Percentiles rank a stretch among this genome's conserved stretches.
phyloP scores from a whole-genome alignment of 2,329 filamentous ascomycete genomes.

The Chrysosporium keratinophilum region DNA sequence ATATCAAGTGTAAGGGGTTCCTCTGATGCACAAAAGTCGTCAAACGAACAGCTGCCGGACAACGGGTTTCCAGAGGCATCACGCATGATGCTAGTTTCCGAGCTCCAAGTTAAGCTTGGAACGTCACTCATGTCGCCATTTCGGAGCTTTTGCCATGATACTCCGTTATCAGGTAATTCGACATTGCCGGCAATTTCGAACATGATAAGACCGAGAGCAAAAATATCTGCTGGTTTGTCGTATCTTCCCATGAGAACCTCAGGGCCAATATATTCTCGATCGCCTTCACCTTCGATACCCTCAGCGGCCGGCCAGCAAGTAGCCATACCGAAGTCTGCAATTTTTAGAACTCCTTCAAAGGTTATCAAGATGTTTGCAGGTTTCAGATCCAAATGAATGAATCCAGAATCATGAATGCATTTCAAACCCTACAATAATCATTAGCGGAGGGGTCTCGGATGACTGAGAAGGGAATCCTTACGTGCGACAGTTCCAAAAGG shows the following conservation, averaged over 20 bases:
- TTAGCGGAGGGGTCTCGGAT: conserved; percentile 21
- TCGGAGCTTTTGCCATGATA: conserved; percentile 79
- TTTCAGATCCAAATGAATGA: conserved; percentile 60
- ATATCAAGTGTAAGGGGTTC: conserved; percentile 8
- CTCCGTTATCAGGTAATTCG: conserved; percentile 82
- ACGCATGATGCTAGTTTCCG: conserved; percentile 57
- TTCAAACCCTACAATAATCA: conserved; percentile 57
- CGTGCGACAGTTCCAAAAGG: conserved; percentile 70
- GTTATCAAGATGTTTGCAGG: conserved; percentile 57
- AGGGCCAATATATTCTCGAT: conserved; percentile 90
- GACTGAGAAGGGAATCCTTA: conserved; percentile 37
- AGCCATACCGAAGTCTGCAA: conserved; percentile 62
- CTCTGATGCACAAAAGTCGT: conserved; percentile 34
- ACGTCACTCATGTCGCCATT: conserved; percentile 83
- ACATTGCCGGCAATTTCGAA: conserved; percentile 93
- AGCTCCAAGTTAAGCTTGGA: conserved; percentile 74
- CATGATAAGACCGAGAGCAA: conserved; percentile 86
- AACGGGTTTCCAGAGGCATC: conserved; percentile 64
- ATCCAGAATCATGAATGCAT: conserved; percentile 79
- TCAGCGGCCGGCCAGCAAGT: conserved; percentile 64
- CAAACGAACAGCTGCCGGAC: conserved; percentile 36
- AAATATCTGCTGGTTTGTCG: conserved; percentile 86
- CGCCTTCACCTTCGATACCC: conserved; percentile 79
- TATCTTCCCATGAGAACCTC: conserved; percentile 80
- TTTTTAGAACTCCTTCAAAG: conserved; percentile 56